A percentile compares a stretch with the other conserved stretches of the same genome.
Evolutionary conservation across 2,329 filamentous ascomycete genomes (phyloP).

Genomic region (Botrytis porri): DNA sequence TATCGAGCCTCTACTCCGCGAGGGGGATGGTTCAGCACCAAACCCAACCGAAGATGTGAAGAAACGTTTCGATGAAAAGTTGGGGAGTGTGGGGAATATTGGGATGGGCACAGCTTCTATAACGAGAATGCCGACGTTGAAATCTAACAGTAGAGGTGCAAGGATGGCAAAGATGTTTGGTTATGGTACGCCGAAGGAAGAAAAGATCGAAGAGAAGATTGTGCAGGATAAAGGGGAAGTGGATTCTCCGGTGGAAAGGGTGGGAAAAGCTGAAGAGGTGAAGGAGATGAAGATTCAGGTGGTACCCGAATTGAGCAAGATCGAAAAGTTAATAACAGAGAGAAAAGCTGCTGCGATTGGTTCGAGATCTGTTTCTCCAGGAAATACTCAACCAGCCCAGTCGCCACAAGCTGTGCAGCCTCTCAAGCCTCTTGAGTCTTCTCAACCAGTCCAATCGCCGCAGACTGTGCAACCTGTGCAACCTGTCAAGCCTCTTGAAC

Average conservation of each 20-base stretch:
- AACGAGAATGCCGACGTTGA: conserved; percentile 12
- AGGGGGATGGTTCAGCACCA: not conserved
- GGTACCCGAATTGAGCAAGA: conserved; percentile 5
- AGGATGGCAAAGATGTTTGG: conserved; percentile 30
- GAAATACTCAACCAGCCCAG: not conserved
- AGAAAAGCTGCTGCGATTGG: conserved; percentile 12
- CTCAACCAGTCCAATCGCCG: not conserved
- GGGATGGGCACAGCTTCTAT: conserved; percentile 11
- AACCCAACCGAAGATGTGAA: not conserved
- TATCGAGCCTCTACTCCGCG: not conserved
- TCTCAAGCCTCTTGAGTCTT: not conserved
- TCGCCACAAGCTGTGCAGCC: not conserved
- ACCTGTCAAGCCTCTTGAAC: not conserved
- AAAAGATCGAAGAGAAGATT: conserved; percentile 5
- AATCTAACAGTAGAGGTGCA: conserved; percentile 23
- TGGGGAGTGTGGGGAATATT: conserved; percentile 13
- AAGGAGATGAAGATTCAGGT: not conserved
- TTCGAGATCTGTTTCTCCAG: not conserved
- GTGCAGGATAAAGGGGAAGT: not conserved
- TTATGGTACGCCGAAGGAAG: conserved; percentile 19
- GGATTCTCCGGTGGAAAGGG: not conserved
- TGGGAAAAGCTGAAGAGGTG: not conserved
- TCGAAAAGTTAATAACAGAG: conserved; percentile 5
- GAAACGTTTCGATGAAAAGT: conserved; percentile 9
- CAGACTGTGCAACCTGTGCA: too few species aligned